Evolutionary conservation across 2,329 filamentous ascomycete genomes (phyloP), one percentile per base, ranked within the genome.

Genomic region (Neonectria punicea): DNA sequence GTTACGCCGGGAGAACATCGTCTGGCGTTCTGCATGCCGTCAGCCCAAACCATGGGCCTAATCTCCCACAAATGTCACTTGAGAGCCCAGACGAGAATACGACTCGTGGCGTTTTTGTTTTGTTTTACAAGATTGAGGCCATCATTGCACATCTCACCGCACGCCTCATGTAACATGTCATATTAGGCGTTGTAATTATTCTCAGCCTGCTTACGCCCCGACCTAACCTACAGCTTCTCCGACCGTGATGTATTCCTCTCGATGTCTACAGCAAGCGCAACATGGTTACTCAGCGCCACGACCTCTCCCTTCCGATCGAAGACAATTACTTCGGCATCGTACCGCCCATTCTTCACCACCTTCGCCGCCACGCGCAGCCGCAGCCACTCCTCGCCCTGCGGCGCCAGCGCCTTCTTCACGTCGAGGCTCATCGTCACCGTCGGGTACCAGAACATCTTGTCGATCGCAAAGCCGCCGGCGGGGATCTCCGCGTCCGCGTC

Each of bases 401-500:
- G 79, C 0, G 92, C 92, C 49, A 97, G 76, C 7, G 84, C 77
- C 75, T 91, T 92, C 82, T 95, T 96, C 43, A 94, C 82, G 67
- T 97, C 93, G 22, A 97, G 73, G 75, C 92, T 93, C 75, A 96
- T 79, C 18, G 90, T 81, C 1, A 97, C 78, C 0, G 93, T 97
- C 0, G 92, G 92, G 75, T 93, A 93, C 92, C 92, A 94, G 70
- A 88, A 89, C 6, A 76, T 70, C 9, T 77, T 74, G 51, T 78
- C 70, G 36, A 66, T 58, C 0, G 70, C 62, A 36, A 76, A 74
- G 4, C 65, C 57, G 2, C 67, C 74, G 30, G 65, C 30, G 2
- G 68, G 61, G 10, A 63, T 34, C 0, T 66, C 66, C 9, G 63
- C 65, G 2, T 77, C 74, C 13, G 66, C 46, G 11, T 67, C 69